Evolutionary conservation across 441 rosid genomes (phyloP).

Genomic region (Metrosideros polymorpha): DNA sequence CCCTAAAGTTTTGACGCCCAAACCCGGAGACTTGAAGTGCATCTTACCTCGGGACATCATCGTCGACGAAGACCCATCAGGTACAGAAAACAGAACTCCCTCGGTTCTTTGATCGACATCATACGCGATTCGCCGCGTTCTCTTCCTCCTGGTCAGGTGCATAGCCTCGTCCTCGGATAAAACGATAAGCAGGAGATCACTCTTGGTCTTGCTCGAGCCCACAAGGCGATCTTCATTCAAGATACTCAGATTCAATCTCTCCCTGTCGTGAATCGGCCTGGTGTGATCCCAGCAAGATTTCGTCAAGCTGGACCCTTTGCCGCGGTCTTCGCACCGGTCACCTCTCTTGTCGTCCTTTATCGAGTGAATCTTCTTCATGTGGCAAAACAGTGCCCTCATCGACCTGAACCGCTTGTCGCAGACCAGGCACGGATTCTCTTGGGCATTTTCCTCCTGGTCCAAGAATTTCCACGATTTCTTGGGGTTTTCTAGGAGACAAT

Average conservation of each 20-base stretch:
- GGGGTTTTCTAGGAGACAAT: constrained; percentile 57
- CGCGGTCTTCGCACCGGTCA: background rate
- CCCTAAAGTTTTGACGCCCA: background rate
- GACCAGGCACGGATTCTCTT: constrained; percentile 17
- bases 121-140: constrained; percentile 24
- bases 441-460: background rate
- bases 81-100: constrained; percentile 3
- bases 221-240: background rate
- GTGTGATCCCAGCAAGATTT: background rate
- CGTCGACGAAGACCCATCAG: constrained; percentile 37
- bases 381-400: constrained; percentile 27
- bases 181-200: constrained; percentile 2
- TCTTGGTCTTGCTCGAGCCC: background rate
- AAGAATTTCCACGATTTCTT: constrained; percentile 59
- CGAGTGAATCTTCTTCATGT: background rate
- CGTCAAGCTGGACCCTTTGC: background rate
- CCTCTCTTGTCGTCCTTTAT: background rate
- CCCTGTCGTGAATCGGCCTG: background rate
- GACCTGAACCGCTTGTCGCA: constrained; percentile 38
- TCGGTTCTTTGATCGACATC: background rate
- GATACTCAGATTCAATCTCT: background rate
- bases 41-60: constrained; percentile 37
- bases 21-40: background rate
- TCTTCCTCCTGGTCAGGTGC: constrained; percentile 30
- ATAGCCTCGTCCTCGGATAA: constrained; percentile 8